Percentiles rank a stretch among this genome's conserved stretches.
Conservation (phyloP, 495 filamentous ascomycete species). For the Penicillium pulvis region DNA sequence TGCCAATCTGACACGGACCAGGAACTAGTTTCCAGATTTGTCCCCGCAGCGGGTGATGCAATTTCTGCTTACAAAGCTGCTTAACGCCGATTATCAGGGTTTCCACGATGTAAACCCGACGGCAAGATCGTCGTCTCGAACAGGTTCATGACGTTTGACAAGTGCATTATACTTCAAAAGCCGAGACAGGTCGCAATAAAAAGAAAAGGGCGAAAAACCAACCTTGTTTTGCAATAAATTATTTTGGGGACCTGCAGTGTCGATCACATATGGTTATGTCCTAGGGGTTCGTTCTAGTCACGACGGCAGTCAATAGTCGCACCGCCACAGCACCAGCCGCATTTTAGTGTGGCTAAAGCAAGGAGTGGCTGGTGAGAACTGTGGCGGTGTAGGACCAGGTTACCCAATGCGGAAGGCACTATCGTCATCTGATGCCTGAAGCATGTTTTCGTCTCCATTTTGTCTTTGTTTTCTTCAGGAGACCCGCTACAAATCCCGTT, state of each 20-base stretch:
- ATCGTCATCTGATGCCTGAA: conserved; percentile 3
- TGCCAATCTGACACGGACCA: conserved; percentile 25
- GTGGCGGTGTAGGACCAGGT: conserved; percentile 24
- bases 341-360: conserved; percentile 26
- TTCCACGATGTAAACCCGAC: neutral
- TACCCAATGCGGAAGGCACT: conserved; percentile 19
- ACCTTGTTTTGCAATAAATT: neutral
- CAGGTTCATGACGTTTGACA: neutral
- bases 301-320: conserved; percentile 20
- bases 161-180: neutral
- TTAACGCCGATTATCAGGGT: neutral
- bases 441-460: neutral
- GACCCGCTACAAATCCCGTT: neutral
- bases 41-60: neutral
- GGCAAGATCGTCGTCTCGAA: neutral
- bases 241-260: conserved; percentile 8
- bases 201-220: neutral
- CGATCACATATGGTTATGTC: neutral
- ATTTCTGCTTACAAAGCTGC: neutral
- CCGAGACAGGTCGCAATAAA: neutral
- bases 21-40: conserved; percentile 17
- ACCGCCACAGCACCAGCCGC: conserved; percentile 26
- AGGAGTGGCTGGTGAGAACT: conserved; percentile 29
- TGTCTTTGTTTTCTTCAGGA: neutral
- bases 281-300: neutral